A percentile compares a stretch with the other conserved stretches of the same genome.
Evolutionary conservation across 2,329 filamentous ascomycete species (phyloP).

Genomic region (Aciculosporium take): DNA sequence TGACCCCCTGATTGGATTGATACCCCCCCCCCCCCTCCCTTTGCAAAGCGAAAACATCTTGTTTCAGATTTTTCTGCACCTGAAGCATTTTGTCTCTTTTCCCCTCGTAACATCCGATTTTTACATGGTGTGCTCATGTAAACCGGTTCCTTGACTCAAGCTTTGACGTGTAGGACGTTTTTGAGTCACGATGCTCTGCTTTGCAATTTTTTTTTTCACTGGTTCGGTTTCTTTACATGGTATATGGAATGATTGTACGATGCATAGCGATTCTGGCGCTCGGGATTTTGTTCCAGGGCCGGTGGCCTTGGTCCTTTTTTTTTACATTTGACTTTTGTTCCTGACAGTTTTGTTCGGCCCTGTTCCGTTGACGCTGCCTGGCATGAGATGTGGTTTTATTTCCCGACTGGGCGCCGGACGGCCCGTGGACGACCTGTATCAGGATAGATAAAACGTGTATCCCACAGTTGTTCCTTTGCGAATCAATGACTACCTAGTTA

Average conservation of each 20-base stretch:
- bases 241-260: conserved; percentile 14
- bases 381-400: not conserved
- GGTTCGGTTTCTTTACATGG: conserved; percentile 10
- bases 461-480: not conserved
- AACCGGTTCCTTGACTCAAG: not conserved
- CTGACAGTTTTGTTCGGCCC: not conserved
- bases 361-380: not conserved
- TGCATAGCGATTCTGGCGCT: conserved; percentile 29
- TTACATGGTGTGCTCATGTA: not conserved
- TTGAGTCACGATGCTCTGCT: not conserved
- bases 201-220: conserved; percentile 5
- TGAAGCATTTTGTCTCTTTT: not conserved
- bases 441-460: not conserved
- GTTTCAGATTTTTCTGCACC: not conserved
- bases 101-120: not conserved
- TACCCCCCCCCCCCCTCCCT: too few relatives aligned
- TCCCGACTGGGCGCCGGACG: not conserved
- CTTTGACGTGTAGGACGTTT: too few relatives aligned
- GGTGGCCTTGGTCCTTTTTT: conserved; percentile 1
- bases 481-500: not conserved
- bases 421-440: not conserved
- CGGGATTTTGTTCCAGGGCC: conserved; percentile 2
- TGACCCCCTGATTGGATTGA: conserved; percentile 2
- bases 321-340: not conserved
- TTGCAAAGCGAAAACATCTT: not conserved